Evolutionary conservation across 176 grass and related monocot species (phyloP), one percentile per base, ranked within the genome.

Genomic region (Paspalum notatum): DNA sequence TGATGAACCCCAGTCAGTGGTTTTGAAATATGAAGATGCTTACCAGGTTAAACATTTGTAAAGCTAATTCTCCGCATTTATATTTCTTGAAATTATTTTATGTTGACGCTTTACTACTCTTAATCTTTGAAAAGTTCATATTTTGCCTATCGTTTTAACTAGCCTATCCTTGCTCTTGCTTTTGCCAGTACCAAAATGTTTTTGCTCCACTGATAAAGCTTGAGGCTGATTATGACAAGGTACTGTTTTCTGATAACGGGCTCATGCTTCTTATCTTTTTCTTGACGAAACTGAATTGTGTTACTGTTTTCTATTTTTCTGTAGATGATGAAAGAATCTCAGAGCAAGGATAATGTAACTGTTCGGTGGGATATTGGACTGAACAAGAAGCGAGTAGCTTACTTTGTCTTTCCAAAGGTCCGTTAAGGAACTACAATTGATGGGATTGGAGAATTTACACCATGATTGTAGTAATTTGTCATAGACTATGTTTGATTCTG

Each of bases 141-240:
- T 22, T 64, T 72, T 51, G 9, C 16, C 20, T 83, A 46, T 7
- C 40, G 49, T 74, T 61, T 39, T 90, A 75, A 90, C 75, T 63
- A 82, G 12, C 38, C 48, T 37, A 38, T 16, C 6, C 80, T 67
- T 66, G 7, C 58, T 61, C 12, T 47, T 52, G 78, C 10, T 72
- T 83, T 68, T 66, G 48, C 72, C 89, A 99, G 97, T 99, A 96
- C 82, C 97, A 99, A 99, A 99, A 99, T 84, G 90, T 96, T 65
- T 99, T 99, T 90, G 97, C 97, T 68, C 97, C 97, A 2, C 89
- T 99, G 12, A 99, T 99, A 79, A 99, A 93, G 78, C 93, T 99
- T 49, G 93, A 99, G 90, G 97, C 97, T 88, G 97, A 99, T 83
- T 99, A 99, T 87, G 97, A 99, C 69, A 99, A 99, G 97, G 97